phyloP scores from a whole-genome alignment of 2,329 filamentous ascomycete genomes.

The Talaromyces sp. region DNA sequence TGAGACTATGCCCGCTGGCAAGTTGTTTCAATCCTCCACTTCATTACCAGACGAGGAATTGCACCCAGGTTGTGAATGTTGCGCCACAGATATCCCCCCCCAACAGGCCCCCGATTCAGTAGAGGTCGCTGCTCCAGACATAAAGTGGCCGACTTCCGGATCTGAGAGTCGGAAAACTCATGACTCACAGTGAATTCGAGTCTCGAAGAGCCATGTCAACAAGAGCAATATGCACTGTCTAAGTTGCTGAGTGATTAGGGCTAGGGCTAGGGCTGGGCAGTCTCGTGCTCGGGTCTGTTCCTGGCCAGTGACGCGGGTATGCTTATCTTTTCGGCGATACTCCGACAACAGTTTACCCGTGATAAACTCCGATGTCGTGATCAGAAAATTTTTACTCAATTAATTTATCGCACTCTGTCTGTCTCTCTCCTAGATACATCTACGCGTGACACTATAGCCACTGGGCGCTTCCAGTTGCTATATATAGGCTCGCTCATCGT shows the following conservation, averaged over 20 bases:
- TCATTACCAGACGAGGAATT: no score
- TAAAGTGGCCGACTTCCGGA: no score
- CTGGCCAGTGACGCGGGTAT: neutral
- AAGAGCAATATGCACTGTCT: neutral
- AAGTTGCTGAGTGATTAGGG: neutral
- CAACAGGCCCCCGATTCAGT: no score
- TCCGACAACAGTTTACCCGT: neutral
- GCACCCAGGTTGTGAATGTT: no score
- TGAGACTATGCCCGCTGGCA: no score
- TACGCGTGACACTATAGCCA: neutral
- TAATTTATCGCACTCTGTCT: neutral
- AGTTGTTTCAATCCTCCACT: no score
- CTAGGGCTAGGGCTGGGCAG: neutral
- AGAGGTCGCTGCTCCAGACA: no score
- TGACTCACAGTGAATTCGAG: no score
- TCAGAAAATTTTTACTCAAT: neutral
- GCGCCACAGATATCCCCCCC: no score
- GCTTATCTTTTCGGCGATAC: neutral
- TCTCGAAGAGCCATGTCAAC: no score
- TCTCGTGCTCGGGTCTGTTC: neutral
- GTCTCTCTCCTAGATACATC: no score
- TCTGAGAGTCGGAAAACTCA: no score
- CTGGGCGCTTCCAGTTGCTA: neutral
- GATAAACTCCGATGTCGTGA: slow-evolving; percentile 3
- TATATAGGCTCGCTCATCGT: neutral